phyloP scores from a whole-genome alignment of 805 yeast genomes.

The Hanseniaspora taiwanica region DNA sequence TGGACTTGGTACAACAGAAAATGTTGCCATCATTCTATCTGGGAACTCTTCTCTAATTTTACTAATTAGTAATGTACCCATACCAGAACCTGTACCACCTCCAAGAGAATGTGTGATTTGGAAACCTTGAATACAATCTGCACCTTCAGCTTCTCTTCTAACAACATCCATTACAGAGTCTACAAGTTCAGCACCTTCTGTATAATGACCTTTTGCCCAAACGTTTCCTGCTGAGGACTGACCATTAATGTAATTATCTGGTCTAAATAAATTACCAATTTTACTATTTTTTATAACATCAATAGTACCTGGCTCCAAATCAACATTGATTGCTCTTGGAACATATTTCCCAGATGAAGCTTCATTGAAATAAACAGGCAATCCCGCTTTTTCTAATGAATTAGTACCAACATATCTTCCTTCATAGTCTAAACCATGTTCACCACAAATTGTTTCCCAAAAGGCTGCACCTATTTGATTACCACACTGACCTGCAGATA shows the following conservation, averaged over 20 bases:
- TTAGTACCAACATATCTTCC: slow-evolving; percentile 57
- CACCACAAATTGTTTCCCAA: slow-evolving; percentile 87
- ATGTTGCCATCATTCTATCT: slow-evolving; percentile 93
- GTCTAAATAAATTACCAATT: slow-evolving; percentile 82
- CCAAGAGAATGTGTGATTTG: slow-evolving; percentile 75
- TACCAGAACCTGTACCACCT: slow-evolving; percentile 95
- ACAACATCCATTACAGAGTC: slow-evolving; percentile 82
- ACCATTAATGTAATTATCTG: slow-evolving; percentile 81
- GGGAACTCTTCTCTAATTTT: slow-evolving; percentile 86
- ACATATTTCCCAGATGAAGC: slow-evolving; percentile 82
- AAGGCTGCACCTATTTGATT: slow-evolving; percentile 94
- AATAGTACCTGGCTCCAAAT: slow-evolving; percentile 89
- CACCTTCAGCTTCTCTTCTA: slow-evolving; percentile 86
- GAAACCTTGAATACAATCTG: slow-evolving; percentile 90
- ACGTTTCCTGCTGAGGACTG: slow-evolving; percentile 91
- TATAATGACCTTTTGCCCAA: slow-evolving; percentile 96
- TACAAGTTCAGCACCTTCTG: slow-evolving; percentile 91
- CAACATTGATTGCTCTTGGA: slow-evolving; percentile 86
- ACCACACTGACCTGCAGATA: slow-evolving; percentile 98
- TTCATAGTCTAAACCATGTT: slow-evolving; percentile 65
- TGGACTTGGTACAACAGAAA: slow-evolving; percentile 86
- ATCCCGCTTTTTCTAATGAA: slow-evolving; percentile 40
- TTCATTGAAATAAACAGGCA: slow-evolving; percentile 80
- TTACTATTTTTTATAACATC: slow-evolving; percentile 69
- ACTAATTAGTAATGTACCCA: slow-evolving; percentile 81